phyloP scores from a whole-genome alignment of 73 alveolate genomes.

The Tetrahymena elliotti region DNA sequence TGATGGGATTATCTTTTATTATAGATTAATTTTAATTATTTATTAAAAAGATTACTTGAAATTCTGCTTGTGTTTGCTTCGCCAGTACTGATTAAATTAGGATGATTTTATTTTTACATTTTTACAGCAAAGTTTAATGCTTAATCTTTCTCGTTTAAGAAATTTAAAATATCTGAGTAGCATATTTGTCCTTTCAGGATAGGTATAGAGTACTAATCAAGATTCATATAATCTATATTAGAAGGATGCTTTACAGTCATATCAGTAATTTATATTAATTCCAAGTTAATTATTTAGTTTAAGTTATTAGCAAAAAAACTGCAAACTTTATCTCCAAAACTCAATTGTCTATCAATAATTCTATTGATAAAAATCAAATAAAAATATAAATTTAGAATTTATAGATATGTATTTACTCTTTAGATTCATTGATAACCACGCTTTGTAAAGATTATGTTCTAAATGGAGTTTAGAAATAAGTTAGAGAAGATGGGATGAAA shows the following conservation, averaged over 20 bases:
- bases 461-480: neutral
- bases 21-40: no score
- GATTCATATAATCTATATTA: neutral
- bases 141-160: neutral
- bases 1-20: no score
- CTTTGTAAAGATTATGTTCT: neutral
- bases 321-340: neutral
- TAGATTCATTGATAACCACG: neutral
- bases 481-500: neutral
- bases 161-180: neutral
- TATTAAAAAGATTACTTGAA: neutral
- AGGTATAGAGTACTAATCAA: neutral
- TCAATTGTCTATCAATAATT: neutral
- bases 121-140: neutral
- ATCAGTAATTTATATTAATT: neutral
- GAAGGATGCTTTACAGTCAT: neutral
- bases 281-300: neutral
- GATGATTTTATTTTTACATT: neutral
- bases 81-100: neutral
- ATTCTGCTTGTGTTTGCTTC: neutral
- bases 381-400: neutral
- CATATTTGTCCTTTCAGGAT: neutral
- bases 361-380: neutral
- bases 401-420: neutral
- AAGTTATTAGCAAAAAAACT: neutral